Evolutionary conservation across 1,139 yeast genomes (phyloP).

Genomic region (Lodderomyces metapsilosis): DNA sequence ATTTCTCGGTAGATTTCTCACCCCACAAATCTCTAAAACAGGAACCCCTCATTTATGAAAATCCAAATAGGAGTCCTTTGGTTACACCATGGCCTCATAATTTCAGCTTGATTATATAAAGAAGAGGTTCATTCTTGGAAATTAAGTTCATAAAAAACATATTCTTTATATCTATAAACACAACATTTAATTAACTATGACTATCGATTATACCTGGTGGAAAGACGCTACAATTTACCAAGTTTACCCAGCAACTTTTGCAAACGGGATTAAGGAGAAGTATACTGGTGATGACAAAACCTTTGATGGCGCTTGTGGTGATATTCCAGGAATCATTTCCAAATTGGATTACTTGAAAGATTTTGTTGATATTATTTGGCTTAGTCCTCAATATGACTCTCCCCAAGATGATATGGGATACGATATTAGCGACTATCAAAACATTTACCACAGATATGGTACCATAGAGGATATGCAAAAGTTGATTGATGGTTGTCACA

Average conservation of each 20-base stretch:
- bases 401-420: conserved; percentile 68
- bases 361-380: conserved; percentile 53
- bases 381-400: conserved; percentile 57
- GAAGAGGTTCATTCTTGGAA: too few species aligned
- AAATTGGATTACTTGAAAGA: conserved; percentile 51
- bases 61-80: too few species aligned
- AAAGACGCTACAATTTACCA: conserved; percentile 56
- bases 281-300: conserved; percentile 53
- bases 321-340: conserved; percentile 51
- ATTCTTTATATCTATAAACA: too few species aligned
- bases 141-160: too few species aligned
- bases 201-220: conserved; percentile 45
- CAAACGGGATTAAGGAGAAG: conserved; percentile 3
- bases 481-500: conserved; percentile 42
- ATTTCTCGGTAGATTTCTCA: background rate
- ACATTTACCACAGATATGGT: conserved; percentile 52
- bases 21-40: background rate
- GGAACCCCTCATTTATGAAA: too few species aligned
- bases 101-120: too few species aligned
- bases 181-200: conserved; percentile 7
- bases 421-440: conserved; percentile 55
- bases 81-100: too few species aligned
- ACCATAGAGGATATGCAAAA: conserved; percentile 49
- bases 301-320: conserved; percentile 59
- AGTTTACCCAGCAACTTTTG: conserved; percentile 20